Base-by-base conservation (phyloP, 805 yeast species). In the Saitoella complicata region DNA sequence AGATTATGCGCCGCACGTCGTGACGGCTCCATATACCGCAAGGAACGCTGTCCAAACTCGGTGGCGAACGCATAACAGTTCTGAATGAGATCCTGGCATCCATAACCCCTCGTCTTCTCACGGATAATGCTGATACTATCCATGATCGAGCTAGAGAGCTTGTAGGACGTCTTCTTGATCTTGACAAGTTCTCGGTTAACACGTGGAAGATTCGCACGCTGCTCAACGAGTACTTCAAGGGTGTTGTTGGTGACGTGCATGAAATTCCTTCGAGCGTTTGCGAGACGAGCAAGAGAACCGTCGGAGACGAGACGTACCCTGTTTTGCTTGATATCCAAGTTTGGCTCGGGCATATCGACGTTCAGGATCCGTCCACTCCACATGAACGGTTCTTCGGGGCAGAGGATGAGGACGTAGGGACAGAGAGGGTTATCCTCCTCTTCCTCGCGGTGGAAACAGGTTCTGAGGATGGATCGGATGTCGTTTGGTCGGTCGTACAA, bases 281-380 rank as follows among this genome's bases (percentile, higher is more conserved):
- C 74, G 38, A 84, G 61, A 39, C 73, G 69, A 9, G 65, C 59
- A 39, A 73, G 68, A 0, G 93, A 84, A 7, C 87, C 81, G 47
- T 77, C 83, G 0, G 83, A 70, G 1, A 84, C 71, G 43, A 84
- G 60, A 31, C 83, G 57, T 51, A 80, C 69, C 45, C 77, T 75
- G 2, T 93, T 91, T 7, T 73, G 74, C 47, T 70, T 72, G n/a
- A 81, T 64, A 45, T 76, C 78, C 29, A 74, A 66, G 3, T 59
- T 56, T 7, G 51, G 43, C 32, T 52, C 56, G 1, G 58, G 53
- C 39, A 61, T 42, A 9, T 60, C 62, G 8, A 82, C 58, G 38
- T 76, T 71, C 36, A 78, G 69, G 50, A 80, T 76, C 11, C 73
- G 70, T 4, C 96, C 96, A 49, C 81, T 86, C 97, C 97, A 88